Conservation (phyloP, 2,329 filamentous ascomycete species). For the Penicillium sp. region DNA sequence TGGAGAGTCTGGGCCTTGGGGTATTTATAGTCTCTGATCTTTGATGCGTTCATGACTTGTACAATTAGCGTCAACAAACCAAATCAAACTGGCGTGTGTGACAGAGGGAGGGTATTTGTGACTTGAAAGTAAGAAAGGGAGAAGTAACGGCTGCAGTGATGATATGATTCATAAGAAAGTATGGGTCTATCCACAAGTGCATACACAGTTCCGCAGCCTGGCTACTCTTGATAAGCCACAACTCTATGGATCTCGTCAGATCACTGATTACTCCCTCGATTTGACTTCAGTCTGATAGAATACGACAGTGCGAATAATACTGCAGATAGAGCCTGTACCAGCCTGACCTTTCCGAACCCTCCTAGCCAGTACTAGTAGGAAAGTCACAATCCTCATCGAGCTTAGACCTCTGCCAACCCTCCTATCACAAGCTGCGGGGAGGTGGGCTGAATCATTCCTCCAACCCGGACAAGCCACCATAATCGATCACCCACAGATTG, state of each 20-base stretch:
- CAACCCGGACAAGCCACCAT: constrained; percentile 10
- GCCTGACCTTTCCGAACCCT: constrained; percentile 12
- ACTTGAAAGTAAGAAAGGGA: background rate
- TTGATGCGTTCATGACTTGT: constrained; percentile 8
- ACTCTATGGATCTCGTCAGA: background rate
- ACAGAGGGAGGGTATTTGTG: background rate
- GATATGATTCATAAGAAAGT: background rate
- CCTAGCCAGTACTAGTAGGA: constrained; percentile 12
- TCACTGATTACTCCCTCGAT: constrained; percentile 3
- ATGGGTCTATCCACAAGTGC: background rate
- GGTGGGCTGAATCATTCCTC: constrained; percentile 11
- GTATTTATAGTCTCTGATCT: constrained; percentile 1
- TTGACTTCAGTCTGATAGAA: constrained; percentile 18
- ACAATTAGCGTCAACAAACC: background rate
- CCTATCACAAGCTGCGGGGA: constrained; percentile 23
- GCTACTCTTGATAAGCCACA: constrained; percentile 15
- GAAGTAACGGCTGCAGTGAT: background rate
- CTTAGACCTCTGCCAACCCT: constrained; percentile 21
- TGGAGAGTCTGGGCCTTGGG: constrained; percentile 2
- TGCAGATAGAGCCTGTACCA: constrained; percentile 7
- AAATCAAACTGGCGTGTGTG: background rate
- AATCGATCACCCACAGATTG: constrained; percentile 4
- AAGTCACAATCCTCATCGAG: constrained; percentile 5
- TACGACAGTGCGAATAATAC: constrained; percentile 13
- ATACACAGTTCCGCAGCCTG: background rate